Evolutionary conservation across 2,329 filamentous ascomycete genomes (phyloP).

Genomic region (Diaporthe sp.): DNA sequence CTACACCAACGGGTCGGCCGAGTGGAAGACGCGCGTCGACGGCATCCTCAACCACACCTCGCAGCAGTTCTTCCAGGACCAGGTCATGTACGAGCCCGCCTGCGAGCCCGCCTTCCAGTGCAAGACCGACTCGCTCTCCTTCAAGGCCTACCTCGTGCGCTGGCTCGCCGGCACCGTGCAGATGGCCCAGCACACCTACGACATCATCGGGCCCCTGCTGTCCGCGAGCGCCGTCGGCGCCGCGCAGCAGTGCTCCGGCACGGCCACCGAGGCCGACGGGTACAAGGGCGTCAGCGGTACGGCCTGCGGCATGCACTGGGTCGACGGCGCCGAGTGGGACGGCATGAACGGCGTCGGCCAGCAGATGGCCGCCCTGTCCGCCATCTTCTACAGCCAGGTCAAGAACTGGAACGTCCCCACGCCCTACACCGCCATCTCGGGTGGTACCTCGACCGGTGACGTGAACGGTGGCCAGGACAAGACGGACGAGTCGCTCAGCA

Average conservation of each 20-base stretch:
- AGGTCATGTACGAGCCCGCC: slow-evolving; percentile 65
- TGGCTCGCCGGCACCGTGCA: slow-evolving; percentile 60
- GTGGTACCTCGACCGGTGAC: slow-evolving; percentile 37
- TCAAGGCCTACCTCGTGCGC: slow-evolving; percentile 71
- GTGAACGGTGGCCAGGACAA: slow-evolving; percentile 34
- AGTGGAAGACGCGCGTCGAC: slow-evolving; percentile 63
- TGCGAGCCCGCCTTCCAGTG: slow-evolving; percentile 65
- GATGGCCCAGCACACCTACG: slow-evolving; percentile 53
- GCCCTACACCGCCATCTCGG: slow-evolving; percentile 19
- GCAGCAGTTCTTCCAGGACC: slow-evolving; percentile 64
- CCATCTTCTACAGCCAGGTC: slow-evolving; percentile 57
- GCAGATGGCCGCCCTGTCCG: slow-evolving; percentile 60
- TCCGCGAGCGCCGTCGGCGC: slow-evolving; percentile 56
- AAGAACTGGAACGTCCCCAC: slow-evolving; percentile 46
- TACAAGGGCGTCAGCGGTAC: slow-evolving; percentile 55
- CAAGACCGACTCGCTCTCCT: slow-evolving; percentile 68
- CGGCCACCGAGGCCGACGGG: slow-evolving; percentile 43
- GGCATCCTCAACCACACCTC: slow-evolving; percentile 62
- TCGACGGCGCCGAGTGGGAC: slow-evolving; percentile 55
- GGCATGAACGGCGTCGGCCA: slow-evolving; percentile 61
- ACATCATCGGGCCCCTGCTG: slow-evolving; percentile 54
- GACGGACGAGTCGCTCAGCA: slow-evolving; percentile 34
- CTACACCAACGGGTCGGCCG: slow-evolving; percentile 57
- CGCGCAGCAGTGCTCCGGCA: slow-evolving; percentile 52
- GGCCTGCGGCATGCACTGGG: slow-evolving; percentile 63